These are phyloP conservation scores for Pyrrhoderma noxium DNA, from an alignment of 1,284 basidiomycete species.

Conservation along the genomic window DNA sequence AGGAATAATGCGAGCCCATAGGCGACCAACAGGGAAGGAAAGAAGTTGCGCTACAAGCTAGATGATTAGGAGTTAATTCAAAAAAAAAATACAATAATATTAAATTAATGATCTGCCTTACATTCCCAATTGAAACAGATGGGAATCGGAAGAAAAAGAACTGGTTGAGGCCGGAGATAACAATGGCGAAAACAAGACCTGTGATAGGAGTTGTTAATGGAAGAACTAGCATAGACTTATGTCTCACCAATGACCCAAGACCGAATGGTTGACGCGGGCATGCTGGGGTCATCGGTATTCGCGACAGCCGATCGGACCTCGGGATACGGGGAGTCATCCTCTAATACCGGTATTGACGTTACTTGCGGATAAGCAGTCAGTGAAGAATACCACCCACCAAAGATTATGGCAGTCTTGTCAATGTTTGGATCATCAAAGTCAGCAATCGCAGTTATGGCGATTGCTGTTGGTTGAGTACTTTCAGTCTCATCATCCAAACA, in stretches of 20 bases:
- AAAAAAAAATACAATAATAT: too few relatives aligned
- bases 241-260: slow-evolving; percentile 31
- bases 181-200: slow-evolving; percentile 37
- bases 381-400: slow-evolving; percentile 7
- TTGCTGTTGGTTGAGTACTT: neutral
- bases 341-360: neutral
- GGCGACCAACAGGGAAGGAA: slow-evolving; percentile 40
- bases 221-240: neutral
- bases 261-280: slow-evolving; percentile 31
- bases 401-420: slow-evolving; percentile 16
- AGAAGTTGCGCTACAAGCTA: slow-evolving; percentile 41
- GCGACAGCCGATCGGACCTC: slow-evolving; percentile 33
- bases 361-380: neutral
- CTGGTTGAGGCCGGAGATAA: slow-evolving; percentile 47
- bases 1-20: slow-evolving; percentile 35
- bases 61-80: neutral
- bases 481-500: neutral
- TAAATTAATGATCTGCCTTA: slow-evolving; percentile 5
- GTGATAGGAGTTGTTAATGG: neutral
- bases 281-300: slow-evolving; percentile 21
- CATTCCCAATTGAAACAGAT: slow-evolving; percentile 32
- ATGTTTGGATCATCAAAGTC: slow-evolving; percentile 20
- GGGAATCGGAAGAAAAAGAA: slow-evolving; percentile 50
- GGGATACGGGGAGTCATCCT: slow-evolving; percentile 27
- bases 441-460: slow-evolving; percentile 6